phyloP scores from a whole-genome alignment of 208 protist genomes.

The Acanthamoeba culbertsoni region DNA sequence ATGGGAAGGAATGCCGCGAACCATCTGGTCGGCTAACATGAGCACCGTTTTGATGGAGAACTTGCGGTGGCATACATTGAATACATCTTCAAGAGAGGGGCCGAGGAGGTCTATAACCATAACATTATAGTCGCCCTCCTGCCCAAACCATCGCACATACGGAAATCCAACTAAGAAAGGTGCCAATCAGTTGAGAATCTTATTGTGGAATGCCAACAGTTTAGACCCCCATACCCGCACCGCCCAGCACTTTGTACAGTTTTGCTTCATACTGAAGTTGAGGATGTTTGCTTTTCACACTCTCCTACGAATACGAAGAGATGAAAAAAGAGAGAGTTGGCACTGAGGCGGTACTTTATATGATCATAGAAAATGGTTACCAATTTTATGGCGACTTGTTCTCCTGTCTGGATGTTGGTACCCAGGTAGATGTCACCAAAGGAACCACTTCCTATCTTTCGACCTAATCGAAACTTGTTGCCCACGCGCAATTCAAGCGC shows the following conservation, averaged over 20 bases:
- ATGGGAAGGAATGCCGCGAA: conserved; percentile 65
- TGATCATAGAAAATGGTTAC: background rate
- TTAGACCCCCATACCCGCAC: conserved; percentile 68
- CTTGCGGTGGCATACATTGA: conserved; percentile 87
- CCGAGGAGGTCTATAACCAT: conserved; percentile 99
- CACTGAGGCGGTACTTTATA: background rate
- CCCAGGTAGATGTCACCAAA: conserved; percentile 97
- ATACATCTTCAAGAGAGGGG: conserved; percentile 97
- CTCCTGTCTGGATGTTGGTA: conserved; percentile 82
- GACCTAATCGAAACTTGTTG: conserved; percentile 94
- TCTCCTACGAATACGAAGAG: background rate
- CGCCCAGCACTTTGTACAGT: conserved; percentile 90
- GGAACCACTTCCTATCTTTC: conserved; percentile 97
- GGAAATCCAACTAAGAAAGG: conserved; percentile 90
- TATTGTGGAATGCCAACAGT: background rate
- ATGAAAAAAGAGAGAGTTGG: background rate
- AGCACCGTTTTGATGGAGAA: conserved; percentile 98
- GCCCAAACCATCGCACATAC: conserved; percentile 92
- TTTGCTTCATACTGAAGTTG: conserved; percentile 98
- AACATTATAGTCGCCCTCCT: conserved; percentile 96
- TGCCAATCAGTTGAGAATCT: background rate
- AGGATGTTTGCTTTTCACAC: conserved; percentile 83
- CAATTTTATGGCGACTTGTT: conserved; percentile 93
- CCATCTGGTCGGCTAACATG: conserved; percentile 98
- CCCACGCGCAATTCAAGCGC: conserved; percentile 91